These are phyloP conservation scores for Fraxinus velutina DNA, from an alignment of 305 asterid genomes.

Conservation along the genomic window DNA sequence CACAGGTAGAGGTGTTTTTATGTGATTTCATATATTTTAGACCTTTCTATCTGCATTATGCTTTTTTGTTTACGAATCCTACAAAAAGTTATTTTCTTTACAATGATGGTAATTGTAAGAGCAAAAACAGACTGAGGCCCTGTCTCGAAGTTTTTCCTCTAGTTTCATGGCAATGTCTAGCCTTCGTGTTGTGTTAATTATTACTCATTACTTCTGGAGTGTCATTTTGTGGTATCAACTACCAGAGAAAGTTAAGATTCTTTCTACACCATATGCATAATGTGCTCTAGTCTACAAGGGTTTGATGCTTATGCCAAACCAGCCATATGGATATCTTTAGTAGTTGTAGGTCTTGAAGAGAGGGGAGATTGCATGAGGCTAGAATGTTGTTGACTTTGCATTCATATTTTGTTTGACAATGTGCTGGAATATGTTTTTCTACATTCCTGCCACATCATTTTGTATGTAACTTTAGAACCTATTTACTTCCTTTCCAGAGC, in stretches of 20 bases:
- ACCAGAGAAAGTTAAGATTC: not conserved
- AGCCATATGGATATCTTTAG: not conserved
- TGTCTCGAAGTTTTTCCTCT: not conserved
- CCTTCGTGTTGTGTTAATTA: not conserved
- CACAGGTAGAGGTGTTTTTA: not conserved
- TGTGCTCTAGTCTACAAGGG: not conserved
- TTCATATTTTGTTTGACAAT: not conserved
- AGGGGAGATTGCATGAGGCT: not conserved
- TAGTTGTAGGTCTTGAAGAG: not conserved
- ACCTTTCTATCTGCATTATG: not conserved
- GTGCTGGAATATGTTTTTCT: not conserved
- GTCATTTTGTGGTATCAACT: not conserved
- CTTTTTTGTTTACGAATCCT: not conserved
- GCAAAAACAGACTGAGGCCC: not conserved
- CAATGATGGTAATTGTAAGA: constrained; percentile 3
- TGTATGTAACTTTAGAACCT: not conserved
- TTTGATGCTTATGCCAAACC: not conserved
- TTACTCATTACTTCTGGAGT: not conserved
- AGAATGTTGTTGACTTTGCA: not conserved
- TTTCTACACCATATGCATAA: not conserved
- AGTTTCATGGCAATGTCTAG: not conserved
- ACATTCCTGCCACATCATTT: not conserved
- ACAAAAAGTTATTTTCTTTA: not conserved
- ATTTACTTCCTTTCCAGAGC: not conserved
- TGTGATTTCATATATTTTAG: not conserved